Conservation (phyloP, 2,329 filamentous ascomycete genomes). For the Diaporthe longicolla region DNA sequence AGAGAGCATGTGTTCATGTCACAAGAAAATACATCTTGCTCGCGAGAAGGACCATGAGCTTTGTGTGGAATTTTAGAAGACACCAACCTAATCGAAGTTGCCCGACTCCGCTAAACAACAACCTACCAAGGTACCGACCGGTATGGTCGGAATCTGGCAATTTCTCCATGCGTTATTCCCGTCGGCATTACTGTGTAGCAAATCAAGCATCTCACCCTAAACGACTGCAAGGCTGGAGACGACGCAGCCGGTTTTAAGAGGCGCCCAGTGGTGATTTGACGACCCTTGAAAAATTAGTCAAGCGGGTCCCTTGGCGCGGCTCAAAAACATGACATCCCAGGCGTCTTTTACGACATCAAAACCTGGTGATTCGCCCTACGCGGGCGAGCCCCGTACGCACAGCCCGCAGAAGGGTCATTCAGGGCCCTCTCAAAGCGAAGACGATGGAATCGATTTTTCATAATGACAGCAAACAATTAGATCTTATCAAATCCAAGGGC, state of each 20-base stretch:
- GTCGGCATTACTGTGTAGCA: not conserved
- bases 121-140: not conserved
- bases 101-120: not conserved
- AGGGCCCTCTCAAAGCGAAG: not conserved
- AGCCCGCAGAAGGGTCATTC: conserved; percentile 23
- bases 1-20: not conserved
- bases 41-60: not conserved
- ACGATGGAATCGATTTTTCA: conserved; percentile 26
- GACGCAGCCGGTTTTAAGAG: not conserved
- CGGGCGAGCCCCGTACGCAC: conserved; percentile 21
- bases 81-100: not conserved
- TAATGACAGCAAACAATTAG: conserved; percentile 32
- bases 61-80: too few relatives aligned
- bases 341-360: conserved; percentile 32
- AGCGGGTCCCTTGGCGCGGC: conserved; percentile 33
- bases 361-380: conserved; percentile 25
- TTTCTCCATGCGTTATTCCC: not conserved
- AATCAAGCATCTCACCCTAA: not conserved
- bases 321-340: conserved; percentile 23
- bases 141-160: not conserved
- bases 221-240: conserved; percentile 7
- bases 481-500: not conserved
- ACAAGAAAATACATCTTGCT: not conserved
- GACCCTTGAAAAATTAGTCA: conserved; percentile 33
- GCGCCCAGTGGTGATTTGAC: conserved; percentile 12